phyloP scores from a whole-genome alignment of 73 alveolate species.

The Paramecium biaurelia region DNA sequence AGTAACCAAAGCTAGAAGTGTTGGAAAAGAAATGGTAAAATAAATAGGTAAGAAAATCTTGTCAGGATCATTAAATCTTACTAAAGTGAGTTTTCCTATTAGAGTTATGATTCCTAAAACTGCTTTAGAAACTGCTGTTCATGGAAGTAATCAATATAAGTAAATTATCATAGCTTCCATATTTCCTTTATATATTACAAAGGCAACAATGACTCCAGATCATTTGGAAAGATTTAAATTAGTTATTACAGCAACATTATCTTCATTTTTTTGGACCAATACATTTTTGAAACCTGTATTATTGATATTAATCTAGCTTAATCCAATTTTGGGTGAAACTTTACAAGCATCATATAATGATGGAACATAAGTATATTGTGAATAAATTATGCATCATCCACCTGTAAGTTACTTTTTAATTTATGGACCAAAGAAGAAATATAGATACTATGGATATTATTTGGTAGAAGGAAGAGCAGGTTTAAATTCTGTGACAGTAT shows the following conservation, averaged over 20 bases:
- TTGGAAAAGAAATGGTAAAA: conserved; percentile 80
- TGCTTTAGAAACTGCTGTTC: conserved; percentile 72
- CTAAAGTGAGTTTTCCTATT: conserved; percentile 81
- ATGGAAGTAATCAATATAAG: conserved; percentile 14
- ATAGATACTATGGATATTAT: conserved; percentile 66
- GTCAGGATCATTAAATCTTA: conserved; percentile 81
- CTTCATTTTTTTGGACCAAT: conserved; percentile 73
- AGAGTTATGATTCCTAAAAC: conserved; percentile 79
- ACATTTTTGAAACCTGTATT: conserved; percentile 80
- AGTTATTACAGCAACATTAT: conserved; percentile 68
- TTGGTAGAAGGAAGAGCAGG: conserved; percentile 83
- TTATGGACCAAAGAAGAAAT: conserved; percentile 78
- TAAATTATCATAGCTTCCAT: conserved; percentile 39
- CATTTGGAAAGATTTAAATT: conserved; percentile 80
- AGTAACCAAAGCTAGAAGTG: conserved; percentile 67
- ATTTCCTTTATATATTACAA: conserved; percentile 74
- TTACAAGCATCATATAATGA: conserved; percentile 89
- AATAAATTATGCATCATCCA: conserved; percentile 96
- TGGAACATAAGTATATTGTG: conserved; percentile 93
- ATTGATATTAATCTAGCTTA: conserved; percentile 56
- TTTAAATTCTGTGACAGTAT: conserved; percentile 76
- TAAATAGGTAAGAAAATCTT: conserved; percentile 80
- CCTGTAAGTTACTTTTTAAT: conserved; percentile 72
- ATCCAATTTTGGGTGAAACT: conserved; percentile 98
- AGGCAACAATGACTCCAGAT: conserved; percentile 78